Evolutionary conservation across 495 filamentous ascomycete genomes (phyloP), one percentile per base, ranked within the genome.

Genomic region (Penicillium pulvis): DNA sequence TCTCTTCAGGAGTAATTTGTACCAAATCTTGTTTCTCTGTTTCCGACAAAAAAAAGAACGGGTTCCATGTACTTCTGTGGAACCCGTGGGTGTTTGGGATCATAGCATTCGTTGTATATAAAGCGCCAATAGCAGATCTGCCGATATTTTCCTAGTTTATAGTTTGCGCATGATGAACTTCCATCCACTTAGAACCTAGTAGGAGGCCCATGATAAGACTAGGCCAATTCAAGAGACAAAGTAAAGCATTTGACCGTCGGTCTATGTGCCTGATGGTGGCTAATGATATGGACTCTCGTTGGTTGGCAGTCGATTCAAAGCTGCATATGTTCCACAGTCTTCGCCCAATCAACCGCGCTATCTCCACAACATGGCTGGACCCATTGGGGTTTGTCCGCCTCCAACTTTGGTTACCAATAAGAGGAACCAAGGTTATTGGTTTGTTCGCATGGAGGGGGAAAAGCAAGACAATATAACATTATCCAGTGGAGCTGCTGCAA

Each of bases 1-100:
- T 78, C 79, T 61, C 77, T 83, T 64, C 81, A 84, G 64, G 30
- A 80, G 42, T 45, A 64, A 44, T 31, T 3, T 49, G 23, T 47
- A 47, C 44, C 14, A 31, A 53, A 31, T 53, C 39, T 42, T 49
- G 43, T 54, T 46, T 54, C 14, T 28, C 24, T 33, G 28, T 51
- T 36, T 52, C 35, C 23, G 16, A 41, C 30, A 30, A 42, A 57
- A 65, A 69, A 58, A 64, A 60, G 45, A 58, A 33, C 57, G 58
- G 62, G 61, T 61, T 46, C 45, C 7, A 24, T 41, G 30, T 51
- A 31, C 44, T 49, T 28, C 33, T 28, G 49, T 63, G 48, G 51
- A 63, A 59, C 55, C 60, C 59, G 59, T 64, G 54, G 67, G 64
- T 65, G 67, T 69, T 69, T 63, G 49, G 64, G 64, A 59, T 52